A percentile compares a stretch with the other conserved stretches of the same genome.
Conservation (phyloP, 2,329 filamentous ascomycete genomes). For the Colletotrichum gloeosporioides region DNA sequence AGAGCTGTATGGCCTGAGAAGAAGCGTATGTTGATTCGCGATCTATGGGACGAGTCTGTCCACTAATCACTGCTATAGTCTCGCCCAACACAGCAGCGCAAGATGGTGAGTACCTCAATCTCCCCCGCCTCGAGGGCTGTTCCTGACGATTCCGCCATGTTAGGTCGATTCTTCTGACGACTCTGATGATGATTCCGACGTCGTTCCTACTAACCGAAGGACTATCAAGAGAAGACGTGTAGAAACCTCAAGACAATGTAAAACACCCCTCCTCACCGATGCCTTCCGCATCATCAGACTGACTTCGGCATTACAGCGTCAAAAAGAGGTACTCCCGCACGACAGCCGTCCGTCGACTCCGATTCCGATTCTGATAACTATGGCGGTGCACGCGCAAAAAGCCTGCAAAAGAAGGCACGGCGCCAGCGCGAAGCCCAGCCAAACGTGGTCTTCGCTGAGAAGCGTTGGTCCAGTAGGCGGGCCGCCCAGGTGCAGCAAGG, state of each 20-base stretch:
- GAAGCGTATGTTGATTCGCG: constrained; percentile 72
- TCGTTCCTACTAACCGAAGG: constrained; percentile 60
- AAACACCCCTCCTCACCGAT: constrained; percentile 29
- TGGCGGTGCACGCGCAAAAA: constrained; percentile 75
- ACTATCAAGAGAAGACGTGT: constrained; percentile 73
- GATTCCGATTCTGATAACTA: constrained; percentile 79
- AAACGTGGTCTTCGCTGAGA: constrained; percentile 73
- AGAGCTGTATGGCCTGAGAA: constrained; percentile 89
- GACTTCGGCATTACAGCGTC: constrained; percentile 50
- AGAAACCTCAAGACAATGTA: constrained; percentile 69
- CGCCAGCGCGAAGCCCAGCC: constrained; percentile 73
- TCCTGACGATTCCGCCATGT: constrained; percentile 22
- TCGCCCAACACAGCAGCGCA: constrained; percentile 62
- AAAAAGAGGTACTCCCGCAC: constrained; percentile 62
- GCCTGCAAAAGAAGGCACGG: constrained; percentile 76
- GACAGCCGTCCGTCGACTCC: constrained; percentile 55
- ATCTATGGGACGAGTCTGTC: constrained; percentile 7
- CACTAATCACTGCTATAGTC: constrained; percentile 42
- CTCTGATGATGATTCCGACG: constrained; percentile 79
- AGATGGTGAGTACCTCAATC: constrained; percentile 51
- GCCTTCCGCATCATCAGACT: neutral
- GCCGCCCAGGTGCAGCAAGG: constrained; percentile 73
- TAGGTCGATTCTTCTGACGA: constrained; percentile 59
- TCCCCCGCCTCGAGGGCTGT: neutral
- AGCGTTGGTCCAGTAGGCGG: constrained; percentile 89